phyloP scores from a whole-genome alignment of 768 basidiomycete genomes.

The Rhodocollybia butyracea region DNA sequence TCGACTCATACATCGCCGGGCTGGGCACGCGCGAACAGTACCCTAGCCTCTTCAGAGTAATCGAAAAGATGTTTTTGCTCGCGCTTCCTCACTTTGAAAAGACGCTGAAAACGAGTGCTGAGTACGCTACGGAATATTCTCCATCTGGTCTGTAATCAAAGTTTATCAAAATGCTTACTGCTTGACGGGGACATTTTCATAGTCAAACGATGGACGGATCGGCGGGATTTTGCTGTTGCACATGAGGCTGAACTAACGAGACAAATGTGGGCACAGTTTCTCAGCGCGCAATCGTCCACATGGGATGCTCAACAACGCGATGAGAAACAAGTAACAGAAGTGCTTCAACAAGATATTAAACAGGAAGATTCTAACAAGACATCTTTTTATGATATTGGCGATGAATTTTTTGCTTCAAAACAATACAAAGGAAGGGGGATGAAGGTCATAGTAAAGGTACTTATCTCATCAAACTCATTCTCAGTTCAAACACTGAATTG shows the following conservation, averaged over 20 bases:
- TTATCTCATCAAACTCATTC: not conserved
- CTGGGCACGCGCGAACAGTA: constrained; percentile 13
- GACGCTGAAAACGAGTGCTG: not conserved
- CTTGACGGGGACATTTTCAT: too few species aligned
- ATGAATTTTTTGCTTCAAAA: not conserved
- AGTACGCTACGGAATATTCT: too few species aligned
- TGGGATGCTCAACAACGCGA: not conserved
- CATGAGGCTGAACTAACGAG: not conserved
- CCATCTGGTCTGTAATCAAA: not conserved
- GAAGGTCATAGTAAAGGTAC: constrained; percentile 9
- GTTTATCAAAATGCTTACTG: too few species aligned
- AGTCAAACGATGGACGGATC: constrained; percentile 3
- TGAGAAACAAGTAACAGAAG: not conserved
- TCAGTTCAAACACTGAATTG: rapidly evolving
- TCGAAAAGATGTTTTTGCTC: constrained; percentile 15
- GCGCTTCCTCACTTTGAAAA: constrained; percentile 13
- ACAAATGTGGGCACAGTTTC: not conserved
- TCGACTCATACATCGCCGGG: constrained; percentile 17
- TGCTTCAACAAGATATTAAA: not conserved
- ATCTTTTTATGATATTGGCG: not conserved
- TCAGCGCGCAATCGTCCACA: not conserved
- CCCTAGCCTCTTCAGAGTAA: constrained; percentile 10
- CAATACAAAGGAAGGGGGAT: not conserved
- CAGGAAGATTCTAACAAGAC: not conserved
- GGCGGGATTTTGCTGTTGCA: not conserved